Evolutionary conservation across 176 grass and related monocot genomes (phyloP).

Genomic region (Oryza coarctata): DNA sequence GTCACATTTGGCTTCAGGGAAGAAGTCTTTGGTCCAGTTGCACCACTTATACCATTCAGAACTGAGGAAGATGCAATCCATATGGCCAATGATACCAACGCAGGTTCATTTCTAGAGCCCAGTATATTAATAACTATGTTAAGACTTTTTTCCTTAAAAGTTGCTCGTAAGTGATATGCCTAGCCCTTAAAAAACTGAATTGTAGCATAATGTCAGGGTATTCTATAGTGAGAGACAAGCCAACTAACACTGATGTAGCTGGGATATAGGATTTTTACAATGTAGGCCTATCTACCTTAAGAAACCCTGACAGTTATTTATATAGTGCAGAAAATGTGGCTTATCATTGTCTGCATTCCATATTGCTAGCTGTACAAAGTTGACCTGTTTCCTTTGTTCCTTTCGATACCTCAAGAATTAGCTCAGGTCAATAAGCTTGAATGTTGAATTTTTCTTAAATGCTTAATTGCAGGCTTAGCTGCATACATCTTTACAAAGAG

Average conservation of each 20-base stretch:
- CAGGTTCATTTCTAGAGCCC: constrained; percentile 48
- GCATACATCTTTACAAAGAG: constrained; percentile 96
- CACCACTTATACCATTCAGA: constrained; percentile 94
- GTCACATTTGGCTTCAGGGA: constrained; percentile 56
- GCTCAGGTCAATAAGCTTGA: background rate
- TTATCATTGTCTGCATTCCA: too few relatives aligned
- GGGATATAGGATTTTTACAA: background rate
- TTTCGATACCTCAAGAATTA: background rate
- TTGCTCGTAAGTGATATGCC: background rate
- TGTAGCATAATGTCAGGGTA: constrained; percentile 3
- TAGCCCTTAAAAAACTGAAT: background rate
- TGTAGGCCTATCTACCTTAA: background rate
- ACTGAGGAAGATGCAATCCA: constrained; percentile 92
- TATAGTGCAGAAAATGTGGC: too few relatives aligned
- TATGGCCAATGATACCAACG: constrained; percentile 87
- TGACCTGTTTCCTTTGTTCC: background rate
- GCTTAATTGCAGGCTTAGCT: constrained; percentile 67
- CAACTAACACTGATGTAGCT: background rate
- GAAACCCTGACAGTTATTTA: background rate
- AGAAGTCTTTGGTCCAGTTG: constrained; percentile 98
- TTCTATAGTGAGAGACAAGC: background rate
- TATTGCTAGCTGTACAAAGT: background rate
- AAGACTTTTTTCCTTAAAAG: background rate
- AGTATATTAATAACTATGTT: background rate
- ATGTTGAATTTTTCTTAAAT: background rate